phyloP scores from a whole-genome alignment of 1,284 basidiomycete genomes.

The Singerocomus inundabilis region DNA sequence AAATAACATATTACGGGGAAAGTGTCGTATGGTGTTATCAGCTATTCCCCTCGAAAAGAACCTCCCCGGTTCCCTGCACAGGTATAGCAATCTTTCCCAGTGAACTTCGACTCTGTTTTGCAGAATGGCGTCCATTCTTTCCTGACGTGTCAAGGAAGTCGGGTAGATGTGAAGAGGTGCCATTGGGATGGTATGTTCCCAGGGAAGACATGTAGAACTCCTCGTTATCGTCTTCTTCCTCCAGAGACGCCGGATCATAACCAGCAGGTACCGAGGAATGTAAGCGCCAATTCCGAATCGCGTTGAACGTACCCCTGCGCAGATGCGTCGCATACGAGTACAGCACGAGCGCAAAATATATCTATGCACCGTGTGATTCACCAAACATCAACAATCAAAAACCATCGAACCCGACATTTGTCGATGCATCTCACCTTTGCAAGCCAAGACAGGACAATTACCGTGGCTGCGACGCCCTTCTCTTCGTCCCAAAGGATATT shows the following conservation, averaged over 20 bases:
- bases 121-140: slow-evolving; percentile 23
- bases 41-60: slow-evolving; percentile 52
- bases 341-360: slow-evolving; percentile 89
- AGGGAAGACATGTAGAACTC: slow-evolving; percentile 66
- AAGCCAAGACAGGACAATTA: slow-evolving; percentile 84
- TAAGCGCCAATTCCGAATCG: slow-evolving; percentile 65
- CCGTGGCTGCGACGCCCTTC: slow-evolving; percentile 75
- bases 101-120: slow-evolving; percentile 27
- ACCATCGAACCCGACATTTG: no score
- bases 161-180: slow-evolving; percentile 48
- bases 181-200: slow-evolving; percentile 38
- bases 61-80: slow-evolving; percentile 42
- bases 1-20: slow-evolving; percentile 16
- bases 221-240: slow-evolving; percentile 60
- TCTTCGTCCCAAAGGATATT: slow-evolving; percentile 87
- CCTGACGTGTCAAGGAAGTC: slow-evolving; percentile 58
- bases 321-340: slow-evolving; percentile 96
- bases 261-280: slow-evolving; percentile 27
- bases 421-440: slow-evolving; percentile 71
- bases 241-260: slow-evolving; percentile 45
- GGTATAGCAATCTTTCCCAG: slow-evolving; percentile 31
- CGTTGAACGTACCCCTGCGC: slow-evolving; percentile 86
- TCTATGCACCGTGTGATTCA: slow-evolving; percentile 43
- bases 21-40: slow-evolving; percentile 29
- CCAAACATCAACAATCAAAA: slow-evolving; percentile 5